Conservation (phyloP, 2,329 filamentous ascomycete genomes). For the Pyrenophora teres region DNA sequence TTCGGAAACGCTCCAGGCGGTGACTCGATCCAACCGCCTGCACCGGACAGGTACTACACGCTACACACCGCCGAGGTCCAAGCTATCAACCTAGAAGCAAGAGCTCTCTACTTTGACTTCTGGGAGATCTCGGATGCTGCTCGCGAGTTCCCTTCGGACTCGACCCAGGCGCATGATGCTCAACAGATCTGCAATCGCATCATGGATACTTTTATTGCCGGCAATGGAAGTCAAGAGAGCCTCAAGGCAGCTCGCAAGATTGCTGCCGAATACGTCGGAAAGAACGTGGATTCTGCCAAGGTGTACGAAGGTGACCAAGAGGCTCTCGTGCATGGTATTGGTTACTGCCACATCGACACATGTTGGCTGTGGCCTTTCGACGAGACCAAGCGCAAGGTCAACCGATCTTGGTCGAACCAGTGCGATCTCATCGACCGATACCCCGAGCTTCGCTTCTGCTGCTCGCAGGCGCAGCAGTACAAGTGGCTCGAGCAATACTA, state of each 20-base stretch:
- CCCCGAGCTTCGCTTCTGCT: conserved; percentile 88
- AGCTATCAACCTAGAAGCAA: conserved; percentile 82
- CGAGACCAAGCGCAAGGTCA: conserved; percentile 96
- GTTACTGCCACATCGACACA: conserved; percentile 96
- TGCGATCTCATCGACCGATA: conserved; percentile 95
- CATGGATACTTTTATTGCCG: conserved; percentile 86
- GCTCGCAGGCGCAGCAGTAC: conserved; percentile 95
- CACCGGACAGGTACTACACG: conserved; percentile 79
- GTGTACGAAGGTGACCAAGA: conserved; percentile 79
- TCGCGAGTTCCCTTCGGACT: conserved; percentile 84
- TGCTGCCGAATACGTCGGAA: conserved; percentile 79
- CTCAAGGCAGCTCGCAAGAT: conserved; percentile 82
- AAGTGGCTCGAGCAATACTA: conserved; percentile 95
- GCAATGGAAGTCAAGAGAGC: conserved; percentile 71
- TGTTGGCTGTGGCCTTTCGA: conserved; percentile 99
- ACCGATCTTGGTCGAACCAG: conserved; percentile 94
- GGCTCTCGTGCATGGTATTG: conserved; percentile 83
- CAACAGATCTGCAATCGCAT: conserved; percentile 83
- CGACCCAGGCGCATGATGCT: conserved; percentile 87
- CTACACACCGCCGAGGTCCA: conserved; percentile 82
- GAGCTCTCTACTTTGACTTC: conserved; percentile 85
- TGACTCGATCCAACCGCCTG: conserved; percentile 85
- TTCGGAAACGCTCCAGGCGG: conserved; percentile 89
- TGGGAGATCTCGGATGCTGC: conserved; percentile 96
- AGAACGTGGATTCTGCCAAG: conserved; percentile 73